Percentiles rank a stretch among this genome's conserved stretches.
Evolutionary conservation across 495 filamentous ascomycete species (phyloP).

Genomic region (Hypoxylon fragiforme): DNA sequence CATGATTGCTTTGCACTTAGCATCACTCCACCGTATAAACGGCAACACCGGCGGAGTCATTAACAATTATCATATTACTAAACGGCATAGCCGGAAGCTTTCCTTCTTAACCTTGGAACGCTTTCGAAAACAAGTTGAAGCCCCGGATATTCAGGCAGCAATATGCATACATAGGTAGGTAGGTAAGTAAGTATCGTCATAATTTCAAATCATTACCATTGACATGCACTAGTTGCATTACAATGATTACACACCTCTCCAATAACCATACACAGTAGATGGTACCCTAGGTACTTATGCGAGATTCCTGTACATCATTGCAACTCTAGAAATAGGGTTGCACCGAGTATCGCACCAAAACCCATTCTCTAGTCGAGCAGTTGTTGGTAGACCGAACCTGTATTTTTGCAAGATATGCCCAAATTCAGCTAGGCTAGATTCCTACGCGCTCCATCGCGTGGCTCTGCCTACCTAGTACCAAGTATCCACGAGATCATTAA

Average conservation of each 20-base stretch:
- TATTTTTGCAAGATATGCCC: slow-evolving; percentile 20
- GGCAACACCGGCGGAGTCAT: slow-evolving; percentile 41
- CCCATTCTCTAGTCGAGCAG: neutral
- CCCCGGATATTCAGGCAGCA: slow-evolving; percentile 28
- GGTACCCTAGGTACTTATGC: no score
- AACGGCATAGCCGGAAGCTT: slow-evolving; percentile 19
- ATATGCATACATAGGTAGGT: neutral
- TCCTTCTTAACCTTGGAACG: no score
- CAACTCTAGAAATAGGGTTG: slow-evolving; percentile 3
- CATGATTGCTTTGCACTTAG: slow-evolving; percentile 21
- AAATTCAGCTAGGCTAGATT: slow-evolving; percentile 18
- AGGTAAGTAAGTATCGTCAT: neutral
- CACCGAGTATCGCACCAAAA: neutral
- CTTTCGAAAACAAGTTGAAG: neutral
- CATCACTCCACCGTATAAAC: slow-evolving; percentile 27
- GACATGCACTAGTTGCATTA: slow-evolving; percentile 17
- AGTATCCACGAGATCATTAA: slow-evolving; percentile 2
- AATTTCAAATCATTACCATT: slow-evolving; percentile 27
- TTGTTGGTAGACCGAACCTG: neutral
- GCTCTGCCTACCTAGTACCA: slow-evolving; percentile 21
- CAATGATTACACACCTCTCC: slow-evolving; percentile 24
- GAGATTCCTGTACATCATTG: neutral
- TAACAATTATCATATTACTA: slow-evolving; percentile 38
- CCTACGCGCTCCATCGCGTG: slow-evolving; percentile 27
- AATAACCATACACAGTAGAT: no score